phyloP scores from a whole-genome alignment of 345 rosid species.

The Syzygium jambos region DNA sequence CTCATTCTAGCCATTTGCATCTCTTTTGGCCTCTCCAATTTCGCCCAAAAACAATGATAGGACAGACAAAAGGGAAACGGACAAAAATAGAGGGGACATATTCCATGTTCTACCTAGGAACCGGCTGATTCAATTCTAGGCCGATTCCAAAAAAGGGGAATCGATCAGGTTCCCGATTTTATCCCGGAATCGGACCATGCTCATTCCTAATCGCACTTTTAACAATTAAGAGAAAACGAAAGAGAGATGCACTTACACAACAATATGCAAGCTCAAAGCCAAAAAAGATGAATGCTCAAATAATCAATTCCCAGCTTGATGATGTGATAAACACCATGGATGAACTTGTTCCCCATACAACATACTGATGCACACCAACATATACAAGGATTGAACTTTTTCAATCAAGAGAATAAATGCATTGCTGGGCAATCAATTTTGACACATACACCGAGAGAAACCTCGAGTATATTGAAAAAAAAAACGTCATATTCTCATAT shows the following conservation, averaged over 20 bases:
- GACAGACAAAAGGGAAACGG: neutral
- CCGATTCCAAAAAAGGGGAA: fast-evolving
- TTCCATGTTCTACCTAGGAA: neutral
- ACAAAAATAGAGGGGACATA: neutral
- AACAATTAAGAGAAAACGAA: neutral
- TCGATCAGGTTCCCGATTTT: neutral
- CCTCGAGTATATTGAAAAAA: neutral
- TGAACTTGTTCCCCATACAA: neutral
- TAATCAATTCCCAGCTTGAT: neutral
- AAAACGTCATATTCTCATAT: neutral
- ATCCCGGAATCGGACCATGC: neutral
- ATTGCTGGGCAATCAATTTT: neutral
- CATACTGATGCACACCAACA: neutral
- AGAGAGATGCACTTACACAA: neutral
- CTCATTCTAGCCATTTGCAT: neutral
- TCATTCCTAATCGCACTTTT: neutral
- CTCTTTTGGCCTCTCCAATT: neutral
- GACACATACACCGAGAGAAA: neutral
- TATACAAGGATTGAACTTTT: neutral
- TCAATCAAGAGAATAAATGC: neutral
- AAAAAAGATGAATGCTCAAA: neutral
- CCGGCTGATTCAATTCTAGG: neutral
- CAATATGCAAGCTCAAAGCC: neutral
- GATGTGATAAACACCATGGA: neutral
- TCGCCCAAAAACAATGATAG: neutral